phyloP scores from a whole-genome alignment of 2,329 filamentous ascomycete species.

The Chlorencoelia australis region DNA sequence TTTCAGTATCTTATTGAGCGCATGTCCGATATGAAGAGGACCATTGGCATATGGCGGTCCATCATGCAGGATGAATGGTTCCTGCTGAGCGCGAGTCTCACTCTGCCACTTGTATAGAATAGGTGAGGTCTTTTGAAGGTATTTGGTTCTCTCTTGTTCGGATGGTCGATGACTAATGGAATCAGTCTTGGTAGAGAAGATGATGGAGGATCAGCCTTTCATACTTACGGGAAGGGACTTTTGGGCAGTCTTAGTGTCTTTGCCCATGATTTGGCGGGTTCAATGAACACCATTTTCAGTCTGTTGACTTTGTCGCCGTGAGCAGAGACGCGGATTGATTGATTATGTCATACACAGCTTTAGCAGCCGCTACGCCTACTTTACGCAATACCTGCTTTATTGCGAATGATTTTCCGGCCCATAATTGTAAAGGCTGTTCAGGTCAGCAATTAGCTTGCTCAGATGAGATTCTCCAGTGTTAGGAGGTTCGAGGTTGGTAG shows the following conservation, averaged over 20 bases:
- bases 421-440: too few relatives aligned
- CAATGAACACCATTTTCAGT: slow-evolving; percentile 22
- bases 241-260: slow-evolving; percentile 67
- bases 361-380: too few relatives aligned
- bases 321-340: too few relatives aligned
- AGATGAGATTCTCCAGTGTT: too few relatives aligned
- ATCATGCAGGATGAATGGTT: slow-evolving; percentile 79
- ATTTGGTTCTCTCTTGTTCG: slow-evolving; percentile 36
- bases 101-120: slow-evolving; percentile 83
- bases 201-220: neutral
- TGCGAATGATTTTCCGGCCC: too few relatives aligned
- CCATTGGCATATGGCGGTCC: slow-evolving; percentile 97
- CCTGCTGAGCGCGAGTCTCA: slow-evolving; percentile 17
- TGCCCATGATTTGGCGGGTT: slow-evolving; percentile 51
- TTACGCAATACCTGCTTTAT: too few relatives aligned
- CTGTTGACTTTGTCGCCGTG: too few relatives aligned
- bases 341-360: too few relatives aligned
- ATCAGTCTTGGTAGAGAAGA: slow-evolving; percentile 9
- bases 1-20: slow-evolving; percentile 93
- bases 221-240: slow-evolving; percentile 57
- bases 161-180: slow-evolving; percentile 28
- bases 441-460: too few relatives aligned
- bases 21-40: slow-evolving; percentile 81
- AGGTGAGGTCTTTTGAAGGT: slow-evolving; percentile 72
- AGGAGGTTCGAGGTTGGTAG: too few relatives aligned